A percentile compares a stretch with the other conserved stretches of the same genome.
Evolutionary conservation across 1,284 basidiomycete species (phyloP).

Genomic region (Rhodotorula sp.): DNA sequence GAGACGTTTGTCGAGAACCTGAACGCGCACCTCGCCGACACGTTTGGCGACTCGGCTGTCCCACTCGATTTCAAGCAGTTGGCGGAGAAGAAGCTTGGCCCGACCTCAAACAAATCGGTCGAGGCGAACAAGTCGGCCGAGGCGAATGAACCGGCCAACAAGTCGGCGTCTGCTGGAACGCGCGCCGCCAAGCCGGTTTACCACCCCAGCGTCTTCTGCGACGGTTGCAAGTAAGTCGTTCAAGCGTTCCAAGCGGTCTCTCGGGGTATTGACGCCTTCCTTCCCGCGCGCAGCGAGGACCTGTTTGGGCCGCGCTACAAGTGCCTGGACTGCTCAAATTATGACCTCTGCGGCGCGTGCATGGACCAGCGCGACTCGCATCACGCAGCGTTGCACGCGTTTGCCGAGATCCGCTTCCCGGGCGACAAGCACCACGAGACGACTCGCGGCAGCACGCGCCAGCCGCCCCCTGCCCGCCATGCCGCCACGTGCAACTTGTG

Average conservation of each 20-base stretch:
- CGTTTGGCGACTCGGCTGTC: constrained; percentile 53
- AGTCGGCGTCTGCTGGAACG: too few relatives aligned
- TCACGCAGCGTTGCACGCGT: constrained; percentile 24
- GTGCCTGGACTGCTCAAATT: constrained; percentile 51
- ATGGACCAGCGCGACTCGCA: constrained; percentile 15
- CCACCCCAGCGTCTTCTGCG: constrained; percentile 34
- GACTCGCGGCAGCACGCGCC: not conserved
- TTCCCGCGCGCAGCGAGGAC: constrained; percentile 42
- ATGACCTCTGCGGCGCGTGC: constrained; percentile 62
- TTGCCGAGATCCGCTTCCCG: constrained; percentile 27
- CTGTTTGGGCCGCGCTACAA: constrained; percentile 45
- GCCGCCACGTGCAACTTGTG: constrained; percentile 54
- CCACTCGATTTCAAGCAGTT: constrained; percentile 21
- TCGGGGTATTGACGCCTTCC: not conserved
- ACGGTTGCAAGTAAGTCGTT: constrained; percentile 22
- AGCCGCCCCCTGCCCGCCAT: constrained; percentile 15
- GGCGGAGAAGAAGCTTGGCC: not conserved
- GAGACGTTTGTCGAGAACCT: constrained; percentile 63
- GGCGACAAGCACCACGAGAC: not conserved
- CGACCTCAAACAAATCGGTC: not conserved
- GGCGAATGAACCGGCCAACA: not conserved
- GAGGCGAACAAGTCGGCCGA: not conserved
- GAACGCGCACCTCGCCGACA: constrained; percentile 55
- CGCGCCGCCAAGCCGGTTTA: not conserved
- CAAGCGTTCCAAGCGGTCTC: not conserved